Evolutionary conservation across 2,329 filamentous ascomycete genomes (phyloP).

Genomic region (Fusarium liriodendri): DNA sequence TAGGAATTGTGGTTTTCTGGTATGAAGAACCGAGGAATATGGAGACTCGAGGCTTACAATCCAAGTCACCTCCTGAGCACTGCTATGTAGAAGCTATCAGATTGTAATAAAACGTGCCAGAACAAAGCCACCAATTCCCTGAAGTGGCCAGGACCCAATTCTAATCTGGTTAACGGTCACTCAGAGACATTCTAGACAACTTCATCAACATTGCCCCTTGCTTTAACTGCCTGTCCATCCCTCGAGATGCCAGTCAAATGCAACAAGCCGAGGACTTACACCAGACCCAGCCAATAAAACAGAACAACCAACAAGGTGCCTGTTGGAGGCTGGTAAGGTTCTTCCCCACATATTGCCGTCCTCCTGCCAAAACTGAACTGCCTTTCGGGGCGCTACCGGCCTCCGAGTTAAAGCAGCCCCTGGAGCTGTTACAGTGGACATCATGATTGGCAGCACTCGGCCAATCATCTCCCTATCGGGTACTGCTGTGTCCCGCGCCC

Average conservation of each 20-base stretch:
- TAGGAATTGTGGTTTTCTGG: background rate
- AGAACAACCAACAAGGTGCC: constrained; percentile 13
- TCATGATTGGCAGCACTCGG: background rate
- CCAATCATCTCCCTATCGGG: constrained; percentile 34
- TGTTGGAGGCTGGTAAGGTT: background rate
- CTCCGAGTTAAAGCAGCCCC: constrained; percentile 6
- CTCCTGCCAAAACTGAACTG: background rate
- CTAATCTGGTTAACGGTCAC: background rate
- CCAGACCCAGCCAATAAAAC: background rate
- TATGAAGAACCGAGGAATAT: background rate
- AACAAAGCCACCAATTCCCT: background rate
- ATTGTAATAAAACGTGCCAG: background rate
- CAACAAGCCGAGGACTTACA: constrained; percentile 6
- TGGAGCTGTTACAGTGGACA: constrained; percentile 1
- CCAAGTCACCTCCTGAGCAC: background rate
- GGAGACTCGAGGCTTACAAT: background rate
- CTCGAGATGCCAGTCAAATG: background rate
- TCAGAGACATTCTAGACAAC: background rate
- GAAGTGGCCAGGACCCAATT: background rate
- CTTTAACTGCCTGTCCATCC: background rate
- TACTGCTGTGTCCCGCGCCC: constrained; percentile 9
- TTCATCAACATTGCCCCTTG: background rate
- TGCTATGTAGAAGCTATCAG: background rate
- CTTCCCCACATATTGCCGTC: constrained; percentile 32
- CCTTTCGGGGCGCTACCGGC: constrained; percentile 13